Conservation (phyloP, 768 basidiomycete species). For the Leccinum olivaceopallidum region DNA sequence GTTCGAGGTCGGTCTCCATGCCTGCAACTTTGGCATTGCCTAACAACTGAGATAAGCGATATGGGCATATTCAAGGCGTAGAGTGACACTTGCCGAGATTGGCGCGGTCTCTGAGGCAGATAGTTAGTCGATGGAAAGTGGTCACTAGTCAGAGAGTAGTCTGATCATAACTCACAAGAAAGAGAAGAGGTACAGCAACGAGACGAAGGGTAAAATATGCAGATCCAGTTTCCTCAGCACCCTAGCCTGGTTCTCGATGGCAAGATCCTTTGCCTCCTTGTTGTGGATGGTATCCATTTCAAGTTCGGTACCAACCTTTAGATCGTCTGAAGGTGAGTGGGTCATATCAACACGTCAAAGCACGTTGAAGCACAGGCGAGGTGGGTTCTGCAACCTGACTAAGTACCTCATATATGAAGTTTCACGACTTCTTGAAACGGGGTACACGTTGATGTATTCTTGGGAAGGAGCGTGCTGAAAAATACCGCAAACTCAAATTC, state of each 20-base stretch:
- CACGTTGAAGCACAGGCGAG: neutral
- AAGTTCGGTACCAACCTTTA: slow-evolving; percentile 1
- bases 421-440: neutral
- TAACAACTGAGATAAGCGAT: slow-evolving; percentile 16
- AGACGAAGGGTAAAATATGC: neutral
- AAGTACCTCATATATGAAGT: neutral
- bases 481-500: neutral
- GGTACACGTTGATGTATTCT: neutral
- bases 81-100: slow-evolving; percentile 39
- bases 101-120: slow-evolving; percentile 38
- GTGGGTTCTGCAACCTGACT: neutral
- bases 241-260: neutral
- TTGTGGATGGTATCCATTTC: slow-evolving; percentile 4
- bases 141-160: neutral
- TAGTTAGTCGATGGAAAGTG: neutral
- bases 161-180: neutral
- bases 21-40: slow-evolving; percentile 48
- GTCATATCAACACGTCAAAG: slow-evolving; percentile 7
- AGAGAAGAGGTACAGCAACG: neutral
- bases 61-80: neutral
- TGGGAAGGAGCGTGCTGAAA: neutral
- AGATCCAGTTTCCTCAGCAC: neutral
- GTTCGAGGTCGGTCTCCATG: slow-evolving; percentile 40
- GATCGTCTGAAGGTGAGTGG: neutral
- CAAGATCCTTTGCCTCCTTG: slow-evolving; percentile 10